phyloP scores from a whole-genome alignment of 495 filamentous ascomycete genomes.

The Penicillium longicatenatum region DNA sequence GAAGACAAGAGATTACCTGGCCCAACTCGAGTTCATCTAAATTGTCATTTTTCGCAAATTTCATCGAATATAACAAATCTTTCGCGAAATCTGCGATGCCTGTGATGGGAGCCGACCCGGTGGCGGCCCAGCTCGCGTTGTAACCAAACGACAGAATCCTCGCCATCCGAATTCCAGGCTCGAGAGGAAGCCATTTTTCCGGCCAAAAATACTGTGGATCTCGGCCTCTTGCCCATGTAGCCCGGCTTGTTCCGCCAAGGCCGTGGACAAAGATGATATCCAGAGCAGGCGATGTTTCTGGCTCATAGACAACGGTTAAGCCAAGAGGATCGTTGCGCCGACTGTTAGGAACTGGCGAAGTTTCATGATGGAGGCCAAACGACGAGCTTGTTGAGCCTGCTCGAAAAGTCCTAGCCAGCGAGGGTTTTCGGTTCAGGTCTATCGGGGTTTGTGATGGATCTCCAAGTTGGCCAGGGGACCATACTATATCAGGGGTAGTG shows the following conservation, averaged over 20 bases:
- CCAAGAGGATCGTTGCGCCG: slow-evolving; percentile 8
- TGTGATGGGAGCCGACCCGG: not conserved
- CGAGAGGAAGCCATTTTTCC: slow-evolving; percentile 4
- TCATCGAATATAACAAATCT: slow-evolving; percentile 9
- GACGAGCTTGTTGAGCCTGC: no score
- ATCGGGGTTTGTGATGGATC: no score
- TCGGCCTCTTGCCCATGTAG: slow-evolving; percentile 7
- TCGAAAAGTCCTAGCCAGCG: no score
- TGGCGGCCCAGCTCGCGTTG: slow-evolving; percentile 5
- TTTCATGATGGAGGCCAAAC: no score
- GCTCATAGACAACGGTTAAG: slow-evolving; percentile 4
- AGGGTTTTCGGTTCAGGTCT: no score
- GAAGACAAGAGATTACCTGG: no score
- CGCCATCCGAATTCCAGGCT: not conserved
- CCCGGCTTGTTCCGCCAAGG: slow-evolving; percentile 5
- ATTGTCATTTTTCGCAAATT: slow-evolving; percentile 1
- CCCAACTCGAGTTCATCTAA: slow-evolving; percentile 6
- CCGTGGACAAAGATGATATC: slow-evolving; percentile 14
- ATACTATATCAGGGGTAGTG: no score
- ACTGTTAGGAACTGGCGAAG: no score
- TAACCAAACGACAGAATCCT: slow-evolving; percentile 12
- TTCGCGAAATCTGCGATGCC: slow-evolving; percentile 14
- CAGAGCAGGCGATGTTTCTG: slow-evolving; percentile 3
- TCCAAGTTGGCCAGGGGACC: no score
- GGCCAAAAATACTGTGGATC: slow-evolving; percentile 10